These are phyloP conservation scores for Pinus tabuliformis DNA, from an alignment of 75 land plant species.

Conservation along the genomic window DNA sequence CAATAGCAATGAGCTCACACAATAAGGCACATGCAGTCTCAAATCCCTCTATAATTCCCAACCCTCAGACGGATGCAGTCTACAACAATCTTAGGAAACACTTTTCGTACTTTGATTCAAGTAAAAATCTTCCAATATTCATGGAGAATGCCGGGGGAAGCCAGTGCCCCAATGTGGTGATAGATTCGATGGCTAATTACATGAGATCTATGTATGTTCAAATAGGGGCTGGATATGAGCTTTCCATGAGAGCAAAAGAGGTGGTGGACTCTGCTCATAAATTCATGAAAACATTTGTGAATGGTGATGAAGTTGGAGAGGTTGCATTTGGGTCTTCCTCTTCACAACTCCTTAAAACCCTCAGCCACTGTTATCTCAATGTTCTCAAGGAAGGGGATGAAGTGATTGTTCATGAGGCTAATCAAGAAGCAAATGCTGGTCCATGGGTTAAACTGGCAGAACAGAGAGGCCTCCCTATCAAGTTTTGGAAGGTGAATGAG, in stretches of 20 bases:
- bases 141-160: slow-evolving; percentile 32
- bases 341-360: slow-evolving; percentile 16
- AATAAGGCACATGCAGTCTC: not conserved
- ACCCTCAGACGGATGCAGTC: not conserved
- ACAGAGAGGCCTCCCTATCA: slow-evolving; percentile 10
- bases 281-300: slow-evolving; percentile 21
- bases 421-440: slow-evolving; percentile 21
- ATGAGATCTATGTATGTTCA: slow-evolving; percentile 17
- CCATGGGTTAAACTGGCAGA: slow-evolving; percentile 20
- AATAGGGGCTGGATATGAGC: slow-evolving; percentile 15
- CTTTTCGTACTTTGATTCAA: slow-evolving; percentile 12
- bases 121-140: slow-evolving; percentile 18
- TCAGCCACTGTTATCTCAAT: slow-evolving; percentile 12
- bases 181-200: slow-evolving; percentile 19
- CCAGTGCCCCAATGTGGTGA: slow-evolving; percentile 18
- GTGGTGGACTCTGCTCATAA: slow-evolving; percentile 16
- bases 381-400: slow-evolving; percentile 19
- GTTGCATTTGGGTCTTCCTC: slow-evolving; percentile 17
- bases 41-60: too few species aligned
- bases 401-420: slow-evolving; percentile 16
- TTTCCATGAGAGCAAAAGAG: slow-evolving; percentile 14
- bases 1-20: not conserved
- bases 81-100: slow-evolving; percentile 10
- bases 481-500: slow-evolving; percentile 16
- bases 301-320: slow-evolving; percentile 16